Evolutionary conservation across 2,329 filamentous ascomycete genomes (phyloP).

Genomic region (Xylariaceae sp.): DNA sequence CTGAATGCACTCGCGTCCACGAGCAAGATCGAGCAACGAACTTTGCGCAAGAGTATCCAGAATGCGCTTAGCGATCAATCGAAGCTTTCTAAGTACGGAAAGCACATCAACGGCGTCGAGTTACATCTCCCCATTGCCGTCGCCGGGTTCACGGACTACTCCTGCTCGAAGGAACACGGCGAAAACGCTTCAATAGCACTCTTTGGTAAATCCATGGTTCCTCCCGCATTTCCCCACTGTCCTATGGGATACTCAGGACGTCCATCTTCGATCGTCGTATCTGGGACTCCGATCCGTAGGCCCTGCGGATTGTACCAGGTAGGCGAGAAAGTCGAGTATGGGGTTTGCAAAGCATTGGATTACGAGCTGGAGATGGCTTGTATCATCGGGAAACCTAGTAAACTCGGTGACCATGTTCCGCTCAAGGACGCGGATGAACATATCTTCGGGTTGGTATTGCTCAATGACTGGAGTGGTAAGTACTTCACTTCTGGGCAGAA

Average conservation of each 20-base stretch:
- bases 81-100: constrained; percentile 20
- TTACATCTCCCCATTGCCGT: constrained; percentile 54
- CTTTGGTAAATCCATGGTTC: constrained; percentile 18
- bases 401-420: constrained; percentile 33
- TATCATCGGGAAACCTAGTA: constrained; percentile 39
- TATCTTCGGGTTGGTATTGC: constrained; percentile 58
- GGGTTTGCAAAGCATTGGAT: constrained; percentile 34
- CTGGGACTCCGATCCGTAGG: constrained; percentile 23
- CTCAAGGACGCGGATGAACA: constrained; percentile 51
- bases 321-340: constrained; percentile 17
- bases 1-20: constrained; percentile 18
- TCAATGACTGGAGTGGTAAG: constrained; percentile 58
- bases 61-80: constrained; percentile 13
- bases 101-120: constrained; percentile 36
- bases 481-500: not conserved
- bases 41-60: constrained; percentile 18
- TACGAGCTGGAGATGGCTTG: constrained; percentile 43
- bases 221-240: constrained; percentile 18
- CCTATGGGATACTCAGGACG: constrained; percentile 19
- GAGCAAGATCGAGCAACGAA: constrained; percentile 14
- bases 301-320: constrained; percentile 20
- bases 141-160: constrained; percentile 57
- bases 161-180: constrained; percentile 49
- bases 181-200: constrained; percentile 41
- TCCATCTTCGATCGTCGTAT: constrained; percentile 21